These are phyloP conservation scores for Trichoderma erinaceum DNA, from an alignment of 495 filamentous ascomycete genomes.

Conservation along the genomic window DNA sequence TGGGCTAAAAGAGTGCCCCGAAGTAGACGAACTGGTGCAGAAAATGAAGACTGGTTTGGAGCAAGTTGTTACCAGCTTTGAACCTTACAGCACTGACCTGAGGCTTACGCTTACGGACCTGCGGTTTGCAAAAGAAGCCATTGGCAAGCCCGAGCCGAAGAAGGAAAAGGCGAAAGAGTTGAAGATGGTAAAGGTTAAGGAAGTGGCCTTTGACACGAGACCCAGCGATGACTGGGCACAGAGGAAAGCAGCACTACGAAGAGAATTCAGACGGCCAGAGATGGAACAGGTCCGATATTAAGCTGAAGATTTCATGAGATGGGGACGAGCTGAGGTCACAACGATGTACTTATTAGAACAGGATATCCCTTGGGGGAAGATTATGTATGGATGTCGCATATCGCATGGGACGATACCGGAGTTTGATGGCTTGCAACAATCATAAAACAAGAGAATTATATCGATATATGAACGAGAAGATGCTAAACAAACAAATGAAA, in stretches of 20 bases:
- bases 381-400: slow-evolving; percentile 2
- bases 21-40: slow-evolving; percentile 57
- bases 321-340: neutral
- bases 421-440: slow-evolving; percentile 4
- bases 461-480: neutral
- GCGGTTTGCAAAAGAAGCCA: slow-evolving; percentile 59
- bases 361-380: neutral
- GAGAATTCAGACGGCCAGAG: slow-evolving; percentile 18
- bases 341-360: neutral
- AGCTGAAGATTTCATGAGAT: neutral
- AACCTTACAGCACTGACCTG: slow-evolving; percentile 59
- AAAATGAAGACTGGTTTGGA: slow-evolving; percentile 54
- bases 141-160: slow-evolving; percentile 26
- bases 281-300: slow-evolving; percentile 22
- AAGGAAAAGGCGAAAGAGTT: slow-evolving; percentile 14
- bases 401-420: slow-evolving; percentile 5
- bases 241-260: neutral
- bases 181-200: neutral
- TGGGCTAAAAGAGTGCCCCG: slow-evolving; percentile 38
- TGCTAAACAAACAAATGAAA: neutral
- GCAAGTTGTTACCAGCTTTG: slow-evolving; percentile 61
- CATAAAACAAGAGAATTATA: neutral
- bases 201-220: neutral
- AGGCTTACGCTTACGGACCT: slow-evolving; percentile 61
- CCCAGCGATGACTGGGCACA: neutral